Conservation (phyloP, 169 alveolate species). For the Eimeria sp. region DNA sequence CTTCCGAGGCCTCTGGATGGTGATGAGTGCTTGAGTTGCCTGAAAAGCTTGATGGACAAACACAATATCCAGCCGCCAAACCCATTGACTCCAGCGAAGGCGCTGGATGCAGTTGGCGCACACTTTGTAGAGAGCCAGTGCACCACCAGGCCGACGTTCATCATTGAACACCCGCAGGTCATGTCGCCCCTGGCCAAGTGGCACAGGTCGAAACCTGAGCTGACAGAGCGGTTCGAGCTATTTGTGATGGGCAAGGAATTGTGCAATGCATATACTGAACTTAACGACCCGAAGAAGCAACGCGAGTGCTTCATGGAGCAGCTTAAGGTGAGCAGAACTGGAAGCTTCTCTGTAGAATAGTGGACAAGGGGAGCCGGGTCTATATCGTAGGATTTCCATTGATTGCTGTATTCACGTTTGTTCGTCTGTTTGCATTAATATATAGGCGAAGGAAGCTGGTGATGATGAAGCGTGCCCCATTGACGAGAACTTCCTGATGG, state of each 20-base stretch:
- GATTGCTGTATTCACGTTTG: background rate
- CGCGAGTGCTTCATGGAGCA: slow-evolving; percentile 96
- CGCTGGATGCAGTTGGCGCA: slow-evolving; percentile 93
- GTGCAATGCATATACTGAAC: slow-evolving; percentile 99
- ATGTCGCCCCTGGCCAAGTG: slow-evolving; percentile 99
- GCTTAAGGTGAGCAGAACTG: slow-evolving; percentile 88
- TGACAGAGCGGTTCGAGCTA: slow-evolving; percentile 99
- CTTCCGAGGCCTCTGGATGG: slow-evolving; percentile 84
- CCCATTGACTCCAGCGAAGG: slow-evolving; percentile 94
- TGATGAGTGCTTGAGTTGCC: slow-evolving; percentile 66
- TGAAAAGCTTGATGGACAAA: slow-evolving; percentile 89
- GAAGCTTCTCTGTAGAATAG: background rate
- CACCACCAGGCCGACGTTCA: slow-evolving; percentile 94
- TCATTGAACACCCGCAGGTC: slow-evolving; percentile 99
- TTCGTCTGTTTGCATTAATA: background rate
- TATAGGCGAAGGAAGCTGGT: slow-evolving; percentile 86
- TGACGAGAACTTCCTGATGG: slow-evolving; percentile 93
- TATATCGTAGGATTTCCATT: background rate
- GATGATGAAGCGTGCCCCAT: slow-evolving; percentile 88
- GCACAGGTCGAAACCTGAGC: slow-evolving; percentile 94
- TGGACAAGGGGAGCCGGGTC: background rate
- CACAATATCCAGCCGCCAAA: slow-evolving; percentile 92
- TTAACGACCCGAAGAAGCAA: slow-evolving; percentile 99
- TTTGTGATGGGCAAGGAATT: slow-evolving; percentile 98
- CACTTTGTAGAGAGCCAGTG: slow-evolving; percentile 96